These are phyloP conservation scores for Iberis amara DNA, from an alignment of 441 rosid species.

Conservation along the genomic window DNA sequence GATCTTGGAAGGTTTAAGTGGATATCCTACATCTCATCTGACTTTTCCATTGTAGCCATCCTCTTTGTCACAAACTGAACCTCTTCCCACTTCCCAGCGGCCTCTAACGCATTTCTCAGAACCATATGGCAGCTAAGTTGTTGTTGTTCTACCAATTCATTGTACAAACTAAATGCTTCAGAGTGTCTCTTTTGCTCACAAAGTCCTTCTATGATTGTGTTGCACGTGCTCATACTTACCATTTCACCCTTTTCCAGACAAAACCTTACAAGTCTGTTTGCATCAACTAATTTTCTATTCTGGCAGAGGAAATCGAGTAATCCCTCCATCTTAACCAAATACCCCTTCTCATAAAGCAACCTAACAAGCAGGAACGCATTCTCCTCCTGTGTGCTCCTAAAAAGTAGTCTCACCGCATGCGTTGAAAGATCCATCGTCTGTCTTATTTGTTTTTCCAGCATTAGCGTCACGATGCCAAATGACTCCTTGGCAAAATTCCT, in stretches of 20 bases:
- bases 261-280: slow-evolving; percentile 47
- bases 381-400: slow-evolving; percentile 35
- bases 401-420: slow-evolving; percentile 44
- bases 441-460: slow-evolving; percentile 58
- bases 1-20: slow-evolving; percentile 7
- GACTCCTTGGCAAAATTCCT: slow-evolving; percentile 45
- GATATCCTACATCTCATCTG: slow-evolving; percentile 13
- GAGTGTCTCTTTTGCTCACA: slow-evolving; percentile 46
- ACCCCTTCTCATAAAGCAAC: slow-evolving; percentile 53
- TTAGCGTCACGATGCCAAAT: slow-evolving; percentile 42
- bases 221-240: slow-evolving; percentile 37
- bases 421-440: slow-evolving; percentile 57
- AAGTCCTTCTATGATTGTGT: slow-evolving; percentile 51
- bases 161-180: slow-evolving; percentile 65
- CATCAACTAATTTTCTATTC: slow-evolving; percentile 43
- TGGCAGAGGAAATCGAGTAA: slow-evolving; percentile 46
- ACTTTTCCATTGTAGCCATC: slow-evolving; percentile 30
- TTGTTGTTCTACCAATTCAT: slow-evolving; percentile 55
- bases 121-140: slow-evolving; percentile 48
- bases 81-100: slow-evolving; percentile 46
- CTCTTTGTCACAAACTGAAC: slow-evolving; percentile 58
- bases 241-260: slow-evolving; percentile 51
- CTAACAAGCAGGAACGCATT: slow-evolving; percentile 48
- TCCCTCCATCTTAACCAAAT: slow-evolving; percentile 50
- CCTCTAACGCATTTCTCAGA: slow-evolving; percentile 48